Conservation (phyloP, 495 filamentous ascomycete species). For the Annulohypoxylon maeteangense region DNA sequence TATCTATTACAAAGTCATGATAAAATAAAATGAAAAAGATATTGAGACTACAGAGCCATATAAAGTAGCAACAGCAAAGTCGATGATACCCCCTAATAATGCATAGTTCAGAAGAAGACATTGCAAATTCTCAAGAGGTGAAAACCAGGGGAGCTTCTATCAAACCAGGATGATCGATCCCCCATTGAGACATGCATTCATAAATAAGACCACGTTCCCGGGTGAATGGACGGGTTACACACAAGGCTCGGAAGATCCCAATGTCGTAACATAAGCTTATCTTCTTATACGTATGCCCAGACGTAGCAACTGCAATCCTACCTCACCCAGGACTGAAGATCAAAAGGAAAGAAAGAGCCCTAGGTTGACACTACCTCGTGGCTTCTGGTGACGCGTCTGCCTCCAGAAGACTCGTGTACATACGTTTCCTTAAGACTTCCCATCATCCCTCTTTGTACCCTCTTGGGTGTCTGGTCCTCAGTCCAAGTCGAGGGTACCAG, state of each 20-base stretch:
- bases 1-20: too few species aligned
- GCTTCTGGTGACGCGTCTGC: slow-evolving; percentile 2
- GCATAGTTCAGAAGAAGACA: not conserved
- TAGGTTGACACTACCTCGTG: not conserved
- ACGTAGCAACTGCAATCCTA: slow-evolving; percentile 14
- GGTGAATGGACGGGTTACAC: slow-evolving; percentile 23
- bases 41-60: too few species aligned
- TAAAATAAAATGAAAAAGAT: not conserved
- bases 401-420: not conserved
- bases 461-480: not conserved
- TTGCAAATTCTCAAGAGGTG: not conserved
- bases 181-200: slow-evolving; percentile 2
- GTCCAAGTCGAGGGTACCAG: not conserved
- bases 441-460: not conserved
- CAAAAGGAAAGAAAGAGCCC: not conserved
- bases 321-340: not conserved
- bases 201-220: slow-evolving; percentile 22
- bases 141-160: not conserved
- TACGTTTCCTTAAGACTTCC: not conserved
- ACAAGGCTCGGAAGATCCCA: slow-evolving; percentile 11
- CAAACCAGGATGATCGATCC: slow-evolving; percentile 28
- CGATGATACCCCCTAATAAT: not conserved
- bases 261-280: slow-evolving; percentile 22
- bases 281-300: slow-evolving; percentile 5
- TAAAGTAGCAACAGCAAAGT: not conserved